These are phyloP conservation scores for Nothophytophthora sp. DNA, from an alignment of 352 stramenopile species.

Conservation along the genomic window DNA sequence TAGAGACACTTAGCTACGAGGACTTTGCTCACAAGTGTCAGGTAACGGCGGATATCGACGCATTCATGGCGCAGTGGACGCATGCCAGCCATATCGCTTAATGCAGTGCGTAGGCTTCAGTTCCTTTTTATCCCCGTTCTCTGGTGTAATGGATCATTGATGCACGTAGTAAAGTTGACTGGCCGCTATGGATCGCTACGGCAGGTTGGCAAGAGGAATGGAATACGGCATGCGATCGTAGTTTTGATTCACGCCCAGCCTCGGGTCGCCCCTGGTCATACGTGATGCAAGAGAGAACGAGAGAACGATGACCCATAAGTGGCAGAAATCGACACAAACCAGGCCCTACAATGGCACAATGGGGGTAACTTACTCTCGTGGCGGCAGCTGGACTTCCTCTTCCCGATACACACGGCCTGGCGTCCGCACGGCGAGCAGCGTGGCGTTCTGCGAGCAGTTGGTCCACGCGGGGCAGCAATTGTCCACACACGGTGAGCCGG, in stretches of 20 bases:
- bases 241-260: conserved; percentile 71
- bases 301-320: conserved; percentile 5
- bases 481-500: conserved; percentile 64
- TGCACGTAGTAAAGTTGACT: no score
- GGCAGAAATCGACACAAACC: background rate
- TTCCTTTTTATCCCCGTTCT: no score
- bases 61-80: conserved; percentile 16
- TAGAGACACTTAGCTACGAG: conserved; percentile 20
- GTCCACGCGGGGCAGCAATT: conserved; percentile 48
- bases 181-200: no score
- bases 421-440: conserved; percentile 41
- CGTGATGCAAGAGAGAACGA: background rate
- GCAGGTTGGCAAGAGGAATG: conserved; percentile 64
- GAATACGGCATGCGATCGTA: conserved; percentile 83
- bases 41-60: conserved; percentile 9
- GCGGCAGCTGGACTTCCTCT: conserved; percentile 53
- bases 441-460: conserved; percentile 47
- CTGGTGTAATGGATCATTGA: no score
- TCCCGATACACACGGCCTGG: conserved; percentile 52
- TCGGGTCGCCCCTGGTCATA: conserved; percentile 51
- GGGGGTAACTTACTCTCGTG: conserved; percentile 50
- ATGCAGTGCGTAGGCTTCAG: no score
- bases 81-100: background rate
- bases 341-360: conserved; percentile 3
- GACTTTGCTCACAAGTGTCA: conserved; percentile 19